Base-by-base conservation (phyloP, 768 basidiomycete genomes). In the Phaeotremella skinneri region DNA sequence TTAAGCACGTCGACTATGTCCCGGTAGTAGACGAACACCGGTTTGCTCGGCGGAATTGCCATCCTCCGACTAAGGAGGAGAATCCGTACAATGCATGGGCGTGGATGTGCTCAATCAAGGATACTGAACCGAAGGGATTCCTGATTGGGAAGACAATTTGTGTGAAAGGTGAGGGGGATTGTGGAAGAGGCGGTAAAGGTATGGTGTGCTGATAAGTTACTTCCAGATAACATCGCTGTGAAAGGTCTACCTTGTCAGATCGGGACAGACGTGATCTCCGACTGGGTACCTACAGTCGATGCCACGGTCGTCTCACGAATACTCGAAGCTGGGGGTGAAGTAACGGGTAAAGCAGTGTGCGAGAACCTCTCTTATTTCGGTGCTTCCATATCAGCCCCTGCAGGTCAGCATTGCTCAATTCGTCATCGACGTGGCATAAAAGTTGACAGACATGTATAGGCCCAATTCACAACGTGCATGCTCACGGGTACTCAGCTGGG, bases 291-390 rank as follows among this genome's bases (percentile, higher is more conserved):
- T 20, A 43, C 43, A 11, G 52, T 55, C 58, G 81, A 81, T 62
- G 81, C 81, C 1, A 80, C 79, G 0, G 74, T 81, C 4, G 79
- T 80, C 14, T 80, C 77, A 9, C 76, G 81, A n/a, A 68, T 81
- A 4, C 74, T 81, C 1, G 78, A 80, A 51, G 71, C 76, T 2
- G 81, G 80, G 6, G 80, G 76, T 4, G 72, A 66, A 2, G 69
- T 79, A 45, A 59, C 67, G 27, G 78, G 79, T 1, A 79, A 79
- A 58, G 77, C 74, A n/a, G 75, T 74, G 23, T 79, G 78, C 69
- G 79, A 74, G 65, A 55, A 55, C 31, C 34, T 55, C 17, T 41
- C 20, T 6, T 43, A 42, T 23, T 55, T 20, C 25, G 53, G 53
- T 7, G 37, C 41, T 4, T 55, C 53, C 14, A 55, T 42, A n/a